phyloP scores from a whole-genome alignment of 2,329 filamentous ascomycete species.

The Fusarium metavorans region DNA sequence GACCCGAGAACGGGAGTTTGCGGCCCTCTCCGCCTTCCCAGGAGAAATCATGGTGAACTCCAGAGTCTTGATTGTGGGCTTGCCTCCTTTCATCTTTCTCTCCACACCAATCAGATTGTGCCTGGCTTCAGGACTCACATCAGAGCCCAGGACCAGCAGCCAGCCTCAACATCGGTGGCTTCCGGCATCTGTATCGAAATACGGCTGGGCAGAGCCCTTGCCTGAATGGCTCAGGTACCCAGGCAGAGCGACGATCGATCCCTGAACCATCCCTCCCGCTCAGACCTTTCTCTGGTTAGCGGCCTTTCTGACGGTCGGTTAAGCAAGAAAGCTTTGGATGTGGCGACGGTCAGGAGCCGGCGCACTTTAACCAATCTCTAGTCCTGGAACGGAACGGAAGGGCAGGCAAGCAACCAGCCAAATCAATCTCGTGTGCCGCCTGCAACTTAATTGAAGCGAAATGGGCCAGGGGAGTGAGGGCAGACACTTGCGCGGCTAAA shows the following conservation, averaged over 20 bases:
- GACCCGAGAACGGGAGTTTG: not conserved
- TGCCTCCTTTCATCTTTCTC: not conserved
- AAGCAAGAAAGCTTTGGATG: slow-evolving; percentile 24
- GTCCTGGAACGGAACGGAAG: not conserved
- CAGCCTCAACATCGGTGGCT: not conserved
- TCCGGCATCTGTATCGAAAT: not conserved
- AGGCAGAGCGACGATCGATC: slow-evolving; percentile 20
- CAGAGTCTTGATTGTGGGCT: not conserved
- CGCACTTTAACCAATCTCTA: slow-evolving; percentile 20
- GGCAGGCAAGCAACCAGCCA: not conserved
- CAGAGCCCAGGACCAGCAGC: not conserved
- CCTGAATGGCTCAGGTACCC: not conserved
- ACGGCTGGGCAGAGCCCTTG: not conserved
- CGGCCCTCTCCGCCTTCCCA: not conserved
- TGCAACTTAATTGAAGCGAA: slow-evolving; percentile 19
- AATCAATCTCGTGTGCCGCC: slow-evolving; percentile 3
- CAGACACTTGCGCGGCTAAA: slow-evolving; percentile 20
- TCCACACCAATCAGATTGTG: not conserved
- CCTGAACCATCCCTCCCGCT: slow-evolving; percentile 20
- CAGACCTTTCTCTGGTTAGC: slow-evolving; percentile 18
- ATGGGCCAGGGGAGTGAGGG: slow-evolving; percentile 7
- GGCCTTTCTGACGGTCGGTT: slow-evolving; percentile 23
- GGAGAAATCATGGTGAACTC: not conserved
- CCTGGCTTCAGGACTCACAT: not conserved
- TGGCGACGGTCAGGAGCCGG: slow-evolving; percentile 6